Percentiles rank a stretch among this genome's conserved stretches.
These are phyloP conservation scores for Arabidopsis arenosa DNA, from an alignment of 345 rosid genomes.

Conservation along the genomic window DNA sequence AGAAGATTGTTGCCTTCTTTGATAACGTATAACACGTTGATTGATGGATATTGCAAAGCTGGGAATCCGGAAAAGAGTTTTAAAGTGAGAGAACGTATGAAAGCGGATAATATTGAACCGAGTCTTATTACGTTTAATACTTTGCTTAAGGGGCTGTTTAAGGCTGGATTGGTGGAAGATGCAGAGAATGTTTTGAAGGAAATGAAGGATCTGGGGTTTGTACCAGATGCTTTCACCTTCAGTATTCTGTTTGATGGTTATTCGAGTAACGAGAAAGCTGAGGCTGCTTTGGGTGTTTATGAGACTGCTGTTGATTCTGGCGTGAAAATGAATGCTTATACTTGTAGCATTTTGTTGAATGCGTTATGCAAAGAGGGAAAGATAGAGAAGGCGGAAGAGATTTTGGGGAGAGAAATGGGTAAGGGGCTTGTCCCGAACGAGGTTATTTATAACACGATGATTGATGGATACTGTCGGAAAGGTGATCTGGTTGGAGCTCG, in stretches of 20 bases:
- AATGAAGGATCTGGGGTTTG: constrained; percentile 69
- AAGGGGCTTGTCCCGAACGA: constrained; percentile 59
- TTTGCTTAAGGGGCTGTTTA: constrained; percentile 65
- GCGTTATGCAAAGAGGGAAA: constrained; percentile 67
- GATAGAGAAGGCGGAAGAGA: constrained; percentile 66
- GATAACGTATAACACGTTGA: constrained; percentile 71
- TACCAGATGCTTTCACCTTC: constrained; percentile 67
- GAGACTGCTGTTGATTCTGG: constrained; percentile 52
- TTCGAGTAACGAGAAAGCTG: constrained; percentile 48
- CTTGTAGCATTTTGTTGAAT: constrained; percentile 64
- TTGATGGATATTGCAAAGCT: constrained; percentile 73
- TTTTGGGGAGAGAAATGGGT: constrained; percentile 54
- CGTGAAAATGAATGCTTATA: constrained; percentile 55
- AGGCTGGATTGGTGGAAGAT: constrained; percentile 61
- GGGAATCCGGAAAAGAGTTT: constrained; percentile 60
- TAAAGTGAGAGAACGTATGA: constrained; percentile 62
- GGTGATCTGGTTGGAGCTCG: constrained; percentile 61
- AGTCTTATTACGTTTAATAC: constrained; percentile 75
- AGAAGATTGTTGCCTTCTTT: constrained; percentile 49
- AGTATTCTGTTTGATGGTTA: constrained; percentile 65
- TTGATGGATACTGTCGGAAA: constrained; percentile 66
- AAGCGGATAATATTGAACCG: constrained; percentile 51
- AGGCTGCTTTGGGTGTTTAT: constrained; percentile 57
- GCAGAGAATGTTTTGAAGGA: constrained; percentile 60
- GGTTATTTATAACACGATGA: constrained; percentile 63